These are phyloP conservation scores for Spathaspora hagerdaliae DNA, from an alignment of 805 yeast species.

Conservation along the genomic window DNA sequence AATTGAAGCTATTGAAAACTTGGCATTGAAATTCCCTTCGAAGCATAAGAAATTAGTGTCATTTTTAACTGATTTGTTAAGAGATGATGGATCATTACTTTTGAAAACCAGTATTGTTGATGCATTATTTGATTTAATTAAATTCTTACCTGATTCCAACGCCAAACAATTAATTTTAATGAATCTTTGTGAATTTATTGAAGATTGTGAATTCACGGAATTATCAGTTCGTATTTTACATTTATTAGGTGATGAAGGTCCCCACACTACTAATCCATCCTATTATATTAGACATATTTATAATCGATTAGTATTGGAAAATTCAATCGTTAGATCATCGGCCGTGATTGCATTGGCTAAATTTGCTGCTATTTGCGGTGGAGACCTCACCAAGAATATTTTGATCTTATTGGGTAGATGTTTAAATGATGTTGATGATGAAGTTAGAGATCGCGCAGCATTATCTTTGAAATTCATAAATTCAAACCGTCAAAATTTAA, in stretches of 20 bases:
- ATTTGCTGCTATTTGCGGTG: constrained; percentile 78
- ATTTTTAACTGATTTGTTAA: constrained; percentile 77
- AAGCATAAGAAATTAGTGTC: constrained; percentile 79
- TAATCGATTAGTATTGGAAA: constrained; percentile 94
- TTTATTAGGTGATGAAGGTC: constrained; percentile 92
- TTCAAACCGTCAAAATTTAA: constrained; percentile 36
- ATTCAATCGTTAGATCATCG: constrained; percentile 91
- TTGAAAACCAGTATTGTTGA: constrained; percentile 88
- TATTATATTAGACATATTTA: constrained; percentile 92
- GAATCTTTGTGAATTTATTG: constrained; percentile 92
- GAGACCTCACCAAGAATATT: constrained; percentile 62
- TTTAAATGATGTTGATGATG: constrained; percentile 87
- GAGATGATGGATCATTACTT: constrained; percentile 85
- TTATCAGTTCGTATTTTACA: constrained; percentile 90
- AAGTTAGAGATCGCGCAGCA: constrained; percentile 96
- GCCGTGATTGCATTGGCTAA: constrained; percentile 91
- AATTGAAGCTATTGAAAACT: constrained; percentile 88
- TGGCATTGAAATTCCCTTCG: constrained; percentile 89
- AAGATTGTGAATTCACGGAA: constrained; percentile 96
- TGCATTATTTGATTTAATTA: constrained; percentile 87
- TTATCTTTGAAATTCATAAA: constrained; percentile 67
- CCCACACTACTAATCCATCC: constrained; percentile 79
- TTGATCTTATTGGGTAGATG: constrained; percentile 76
- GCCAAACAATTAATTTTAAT: constrained; percentile 81
- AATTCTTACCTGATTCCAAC: constrained; percentile 66